These are phyloP conservation scores for Aechmea fasciata DNA, from an alignment of 176 grass and related monocot genomes.

Conservation along the genomic window DNA sequence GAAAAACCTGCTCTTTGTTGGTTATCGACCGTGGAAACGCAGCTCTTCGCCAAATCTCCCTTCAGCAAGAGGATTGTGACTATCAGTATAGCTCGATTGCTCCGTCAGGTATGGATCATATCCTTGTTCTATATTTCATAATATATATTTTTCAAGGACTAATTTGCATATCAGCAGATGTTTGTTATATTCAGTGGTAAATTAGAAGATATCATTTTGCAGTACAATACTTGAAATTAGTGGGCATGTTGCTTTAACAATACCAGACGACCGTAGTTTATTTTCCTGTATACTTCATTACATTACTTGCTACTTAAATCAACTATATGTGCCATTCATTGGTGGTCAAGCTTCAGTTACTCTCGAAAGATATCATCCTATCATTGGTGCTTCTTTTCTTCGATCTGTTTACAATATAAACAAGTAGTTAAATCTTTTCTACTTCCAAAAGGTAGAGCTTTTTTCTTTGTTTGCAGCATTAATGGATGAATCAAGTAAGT, in stretches of 20 bases:
- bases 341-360: not conserved
- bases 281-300: no score
- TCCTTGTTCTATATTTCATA: not conserved
- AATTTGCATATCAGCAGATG: not conserved
- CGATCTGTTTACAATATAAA: not conserved
- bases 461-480: not conserved
- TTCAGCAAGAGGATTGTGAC: conserved; percentile 85
- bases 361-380: not conserved
- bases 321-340: no score
- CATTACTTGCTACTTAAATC: no score
- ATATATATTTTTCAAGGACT: not conserved
- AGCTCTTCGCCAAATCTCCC: conserved; percentile 82
- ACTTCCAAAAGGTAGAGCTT: no score
- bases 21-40: conserved; percentile 94
- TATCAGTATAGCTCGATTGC: conserved; percentile 68
- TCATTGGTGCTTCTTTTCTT: not conserved
- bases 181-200: not conserved
- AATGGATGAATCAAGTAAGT: not conserved
- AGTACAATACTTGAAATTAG: not conserved
- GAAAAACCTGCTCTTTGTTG: conserved; percentile 78
- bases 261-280: no score
- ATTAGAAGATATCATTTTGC: not conserved
- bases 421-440: conserved; percentile 1
- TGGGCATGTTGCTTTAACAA: not conserved
- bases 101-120: conserved; percentile 51